Percentiles rank a stretch among this genome's conserved stretches.
Evolutionary conservation across 139 green algal species (phyloP).

Genomic region (Micromonas commoda): DNA sequence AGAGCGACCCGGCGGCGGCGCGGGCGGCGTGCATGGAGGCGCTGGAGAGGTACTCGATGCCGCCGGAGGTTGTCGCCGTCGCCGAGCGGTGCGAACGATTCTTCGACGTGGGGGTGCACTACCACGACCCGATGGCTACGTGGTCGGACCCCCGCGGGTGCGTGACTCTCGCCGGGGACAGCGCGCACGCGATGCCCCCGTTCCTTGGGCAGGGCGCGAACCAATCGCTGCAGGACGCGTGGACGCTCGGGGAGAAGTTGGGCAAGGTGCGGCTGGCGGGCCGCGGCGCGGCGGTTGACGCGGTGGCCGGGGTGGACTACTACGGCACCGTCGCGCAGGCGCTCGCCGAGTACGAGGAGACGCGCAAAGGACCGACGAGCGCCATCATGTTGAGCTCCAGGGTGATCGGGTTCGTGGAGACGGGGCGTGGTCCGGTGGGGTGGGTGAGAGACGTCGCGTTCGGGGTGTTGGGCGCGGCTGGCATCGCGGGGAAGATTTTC

Average conservation of each 20-base stretch:
- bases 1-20: too few species aligned
- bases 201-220: conserved; percentile 33
- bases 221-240: conserved; percentile 30
- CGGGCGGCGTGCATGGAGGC: too few species aligned
- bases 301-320: not conserved
- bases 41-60: not conserved
- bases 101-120: conserved; percentile 30
- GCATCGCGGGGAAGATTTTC: conserved; percentile 26
- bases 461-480: conserved; percentile 1
- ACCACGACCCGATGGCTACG: conserved; percentile 18
- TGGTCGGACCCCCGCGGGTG: not conserved
- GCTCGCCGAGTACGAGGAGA: conserved; percentile 14
- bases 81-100: conserved; percentile 22
- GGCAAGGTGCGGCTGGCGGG: not conserved
- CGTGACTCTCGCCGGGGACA: conserved; percentile 16
- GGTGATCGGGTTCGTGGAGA: conserved; percentile 24
- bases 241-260: not conserved
- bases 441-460: conserved; percentile 24
- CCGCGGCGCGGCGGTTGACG: too few species aligned
- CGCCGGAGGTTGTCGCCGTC: not conserved
- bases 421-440: conserved; percentile 10
- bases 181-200: conserved; percentile 27
- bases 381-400: conserved; percentile 26
- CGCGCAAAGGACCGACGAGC: conserved; percentile 3
- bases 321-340: not conserved